A percentile compares a stretch with the other conserved stretches of the same genome.
Conservation (phyloP, 352 stramenopile species). For the Phytophthora europaea region DNA sequence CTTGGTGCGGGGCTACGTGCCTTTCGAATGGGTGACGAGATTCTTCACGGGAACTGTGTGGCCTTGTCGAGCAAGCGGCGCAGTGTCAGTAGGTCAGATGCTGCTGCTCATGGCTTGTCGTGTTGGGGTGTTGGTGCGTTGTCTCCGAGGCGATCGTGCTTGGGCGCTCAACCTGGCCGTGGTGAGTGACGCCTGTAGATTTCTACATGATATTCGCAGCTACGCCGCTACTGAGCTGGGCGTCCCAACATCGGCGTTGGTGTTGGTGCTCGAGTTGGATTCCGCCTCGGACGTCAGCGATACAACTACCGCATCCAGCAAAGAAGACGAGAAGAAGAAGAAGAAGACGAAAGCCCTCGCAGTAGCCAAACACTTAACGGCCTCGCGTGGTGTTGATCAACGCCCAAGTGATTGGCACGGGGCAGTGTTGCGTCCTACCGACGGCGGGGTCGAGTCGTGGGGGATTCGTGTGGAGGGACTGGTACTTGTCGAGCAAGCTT, state of each 20-base stretch:
- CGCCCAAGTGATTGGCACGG: constrained; percentile 22
- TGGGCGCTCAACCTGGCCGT: constrained; percentile 40
- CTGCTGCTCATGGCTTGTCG: constrained; percentile 37
- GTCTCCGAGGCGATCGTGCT: constrained; percentile 28
- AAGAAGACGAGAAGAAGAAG: constrained; percentile 13
- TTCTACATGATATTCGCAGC: constrained; percentile 21
- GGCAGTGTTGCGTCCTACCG: constrained; percentile 25
- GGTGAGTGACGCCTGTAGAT: constrained; percentile 20
- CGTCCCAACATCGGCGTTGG: constrained; percentile 11
- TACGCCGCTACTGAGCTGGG: constrained; percentile 5
- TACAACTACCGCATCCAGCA: neutral
- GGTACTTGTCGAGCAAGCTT: constrained; percentile 40
- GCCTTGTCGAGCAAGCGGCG: constrained; percentile 6
- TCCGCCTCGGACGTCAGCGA: constrained; percentile 9
- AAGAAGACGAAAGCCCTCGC: constrained; percentile 14
- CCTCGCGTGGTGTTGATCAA: neutral
- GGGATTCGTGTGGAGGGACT: constrained; percentile 50
- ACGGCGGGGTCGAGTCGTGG: constrained; percentile 24
- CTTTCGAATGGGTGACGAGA: constrained; percentile 25
- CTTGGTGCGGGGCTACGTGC: constrained; percentile 28
- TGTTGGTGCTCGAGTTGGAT: constrained; percentile 30
- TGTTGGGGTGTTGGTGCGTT: constrained; percentile 33
- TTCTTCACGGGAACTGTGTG: constrained; percentile 25
- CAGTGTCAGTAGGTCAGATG: constrained; percentile 28
- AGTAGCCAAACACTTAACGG: constrained; percentile 14